Conservation (phyloP, 768 basidiomycete genomes). For the Phlebiopsis flavidoalba region DNA sequence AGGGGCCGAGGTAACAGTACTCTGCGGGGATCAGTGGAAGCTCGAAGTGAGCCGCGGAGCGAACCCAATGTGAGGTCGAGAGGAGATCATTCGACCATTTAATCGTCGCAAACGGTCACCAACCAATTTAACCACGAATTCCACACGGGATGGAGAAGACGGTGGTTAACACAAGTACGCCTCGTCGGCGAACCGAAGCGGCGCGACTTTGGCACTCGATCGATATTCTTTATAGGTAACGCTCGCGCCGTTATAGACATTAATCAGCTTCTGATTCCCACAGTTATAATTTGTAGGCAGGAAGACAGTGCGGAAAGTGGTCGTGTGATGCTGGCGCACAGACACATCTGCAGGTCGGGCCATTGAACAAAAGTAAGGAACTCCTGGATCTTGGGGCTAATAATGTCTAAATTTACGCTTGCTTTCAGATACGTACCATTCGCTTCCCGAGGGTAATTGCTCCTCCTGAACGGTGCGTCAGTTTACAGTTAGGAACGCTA, state of each 20-base stretch:
- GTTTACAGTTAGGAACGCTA: constrained; percentile 32
- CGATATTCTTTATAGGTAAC: constrained; percentile 48
- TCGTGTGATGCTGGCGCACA: constrained; percentile 44
- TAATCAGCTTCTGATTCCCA: no score
- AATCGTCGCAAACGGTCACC: constrained; percentile 50
- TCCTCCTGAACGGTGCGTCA: constrained; percentile 18
- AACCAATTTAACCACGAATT: constrained; percentile 46
- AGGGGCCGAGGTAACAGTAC: constrained; percentile 36
- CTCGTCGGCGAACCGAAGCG: constrained; percentile 16
- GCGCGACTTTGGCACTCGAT: constrained; percentile 47
- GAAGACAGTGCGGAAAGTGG: constrained; percentile 42
- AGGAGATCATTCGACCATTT: constrained; percentile 42
- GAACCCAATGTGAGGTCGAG: background rate
- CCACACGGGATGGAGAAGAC: constrained; percentile 40
- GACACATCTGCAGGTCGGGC: constrained; percentile 35
- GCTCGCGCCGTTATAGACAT: constrained; percentile 38
- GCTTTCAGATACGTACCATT: constrained; percentile 31
- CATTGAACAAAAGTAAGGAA: constrained; percentile 38
- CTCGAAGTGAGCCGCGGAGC: constrained; percentile 27
- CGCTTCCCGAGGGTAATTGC: constrained; percentile 22
- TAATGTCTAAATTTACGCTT: background rate
- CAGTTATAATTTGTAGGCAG: constrained; percentile 48
- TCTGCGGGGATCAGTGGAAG: constrained; percentile 42
- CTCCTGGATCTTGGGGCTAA: background rate
- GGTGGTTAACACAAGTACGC: constrained; percentile 37